Evolutionary conservation across 2,329 filamentous ascomycete genomes (phyloP).

Genomic region (Penicillium rolfsii): DNA sequence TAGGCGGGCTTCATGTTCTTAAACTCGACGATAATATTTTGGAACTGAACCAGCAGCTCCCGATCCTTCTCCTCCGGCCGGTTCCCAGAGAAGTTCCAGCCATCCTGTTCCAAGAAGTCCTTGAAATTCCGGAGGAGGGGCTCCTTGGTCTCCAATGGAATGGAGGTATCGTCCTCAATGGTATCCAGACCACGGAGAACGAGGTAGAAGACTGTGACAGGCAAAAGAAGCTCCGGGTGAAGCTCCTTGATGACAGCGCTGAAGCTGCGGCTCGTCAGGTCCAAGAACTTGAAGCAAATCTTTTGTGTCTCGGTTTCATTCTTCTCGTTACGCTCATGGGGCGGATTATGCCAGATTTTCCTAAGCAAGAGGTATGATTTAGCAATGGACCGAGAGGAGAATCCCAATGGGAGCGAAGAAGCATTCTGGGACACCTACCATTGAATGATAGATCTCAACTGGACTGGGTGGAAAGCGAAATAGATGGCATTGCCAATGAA

Average conservation of each 20-base stretch:
- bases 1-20: conserved; percentile 86
- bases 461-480: conserved; percentile 72
- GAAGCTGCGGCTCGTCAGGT: conserved; percentile 91
- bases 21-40: conserved; percentile 82
- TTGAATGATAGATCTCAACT: conserved; percentile 84
- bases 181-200: conserved; percentile 90
- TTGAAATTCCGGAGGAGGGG: conserved; percentile 83
- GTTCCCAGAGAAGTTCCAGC: conserved; percentile 87
- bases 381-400: conserved; percentile 15
- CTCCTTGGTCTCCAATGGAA: conserved; percentile 79
- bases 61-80: conserved; percentile 92
- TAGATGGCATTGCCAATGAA: conserved; percentile 62
- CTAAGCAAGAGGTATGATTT: conserved; percentile 51
- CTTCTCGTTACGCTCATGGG: conserved; percentile 76
- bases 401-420: conserved; percentile 7
- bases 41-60: conserved; percentile 88
- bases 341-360: conserved; percentile 96
- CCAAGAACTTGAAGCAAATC: conserved; percentile 83
- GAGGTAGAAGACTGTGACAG: conserved; percentile 90
- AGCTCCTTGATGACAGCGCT: conserved; percentile 91
- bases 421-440: conserved; percentile 62
- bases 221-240: conserved; percentile 88
- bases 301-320: conserved; percentile 75
- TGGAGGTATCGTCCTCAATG: conserved; percentile 98
- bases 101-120: conserved; percentile 74